Evolutionary conservation across 768 basidiomycete species (phyloP), one percentile per base, ranked within the genome.

Genomic region (Russula compacta): DNA sequence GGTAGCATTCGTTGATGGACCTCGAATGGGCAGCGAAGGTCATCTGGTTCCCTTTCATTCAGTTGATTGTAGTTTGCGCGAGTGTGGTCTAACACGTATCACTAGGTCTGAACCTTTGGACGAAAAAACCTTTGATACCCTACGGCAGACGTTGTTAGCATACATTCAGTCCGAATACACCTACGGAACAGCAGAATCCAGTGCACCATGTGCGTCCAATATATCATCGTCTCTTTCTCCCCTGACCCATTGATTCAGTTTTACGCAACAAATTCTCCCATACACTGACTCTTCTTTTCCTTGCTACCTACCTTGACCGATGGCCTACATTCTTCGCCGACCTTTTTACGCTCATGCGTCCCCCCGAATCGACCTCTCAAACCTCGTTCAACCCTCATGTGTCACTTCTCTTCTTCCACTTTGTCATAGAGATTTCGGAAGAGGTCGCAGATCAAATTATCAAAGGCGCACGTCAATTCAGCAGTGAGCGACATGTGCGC

Each of bases 361-460:
- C 82, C 33, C 69, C 82, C 33, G 77, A 84, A 64, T 79, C 83
- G 10, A 76, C 78, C 43, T 77, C 81, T 14, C 75, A 79, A 64
- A 75, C 81, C 43, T 77, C 81, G 29, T 84, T 87, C 74, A 95
- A 95, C 71, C 83, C 83, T 47, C 89, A 95, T 69, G 82, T 95
- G 36, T 89, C 89, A 21, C 79, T 94, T 33, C 81, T 99, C 60
- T 85, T 97, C 71, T 90, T 98, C 71, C 93, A 90, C 69, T 79
- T 98, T 67, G 79, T 99, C 47, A 84, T 89, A 61, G 97, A 99
- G 72, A 95, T 98, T 56, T 95, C 94, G 0, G 89, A 90, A 12
- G 97, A 99, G 73, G 89, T 98, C n/a, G 92, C 92, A 53, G 97
- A 99, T 75, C 89, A 92, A 68, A 83, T 92, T 64, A 84, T 98